Evolutionary conservation across 164 flowering plant species (phyloP).

Genomic region (Dillenia suffruticosa): DNA sequence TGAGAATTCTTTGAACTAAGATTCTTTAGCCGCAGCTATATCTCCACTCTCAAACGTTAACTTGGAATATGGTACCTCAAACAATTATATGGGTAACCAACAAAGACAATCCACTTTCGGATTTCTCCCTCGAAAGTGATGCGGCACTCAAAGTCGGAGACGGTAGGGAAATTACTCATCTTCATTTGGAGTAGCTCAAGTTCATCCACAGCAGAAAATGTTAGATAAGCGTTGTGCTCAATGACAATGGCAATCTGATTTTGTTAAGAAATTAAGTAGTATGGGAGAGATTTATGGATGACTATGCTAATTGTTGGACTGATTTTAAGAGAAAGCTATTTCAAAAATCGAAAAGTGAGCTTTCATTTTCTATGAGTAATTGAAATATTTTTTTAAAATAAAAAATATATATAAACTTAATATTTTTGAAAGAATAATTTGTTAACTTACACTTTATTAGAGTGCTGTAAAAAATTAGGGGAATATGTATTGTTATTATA

Average conservation of each 20-base stretch:
- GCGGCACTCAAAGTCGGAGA: constrained; percentile 15
- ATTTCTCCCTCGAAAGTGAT: constrained; percentile 9
- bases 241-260: constrained; percentile 26
- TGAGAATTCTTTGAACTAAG: constrained; percentile 29
- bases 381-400: too few relatives aligned
- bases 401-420: too few relatives aligned
- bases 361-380: too few relatives aligned
- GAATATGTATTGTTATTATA: too few relatives aligned
- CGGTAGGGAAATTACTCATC: not conserved
- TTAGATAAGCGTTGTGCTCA: not conserved
- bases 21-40: constrained; percentile 24
- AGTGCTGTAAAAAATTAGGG: too few relatives aligned
- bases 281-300: constrained; percentile 33
- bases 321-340: too few relatives aligned
- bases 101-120: constrained; percentile 16
- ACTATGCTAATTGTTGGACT: too few relatives aligned
- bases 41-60: constrained; percentile 9
- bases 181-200: constrained; percentile 9
- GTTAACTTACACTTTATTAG: too few relatives aligned
- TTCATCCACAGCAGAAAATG: not conserved
- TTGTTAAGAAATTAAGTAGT: constrained; percentile 3
- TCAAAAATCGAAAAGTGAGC: too few relatives aligned
- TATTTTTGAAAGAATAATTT: too few relatives aligned
- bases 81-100: constrained; percentile 45
- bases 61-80: constrained; percentile 39